Base-by-base conservation (phyloP, 768 basidiomycete species). In the Lanmaoa pseudosensibilis region DNA sequence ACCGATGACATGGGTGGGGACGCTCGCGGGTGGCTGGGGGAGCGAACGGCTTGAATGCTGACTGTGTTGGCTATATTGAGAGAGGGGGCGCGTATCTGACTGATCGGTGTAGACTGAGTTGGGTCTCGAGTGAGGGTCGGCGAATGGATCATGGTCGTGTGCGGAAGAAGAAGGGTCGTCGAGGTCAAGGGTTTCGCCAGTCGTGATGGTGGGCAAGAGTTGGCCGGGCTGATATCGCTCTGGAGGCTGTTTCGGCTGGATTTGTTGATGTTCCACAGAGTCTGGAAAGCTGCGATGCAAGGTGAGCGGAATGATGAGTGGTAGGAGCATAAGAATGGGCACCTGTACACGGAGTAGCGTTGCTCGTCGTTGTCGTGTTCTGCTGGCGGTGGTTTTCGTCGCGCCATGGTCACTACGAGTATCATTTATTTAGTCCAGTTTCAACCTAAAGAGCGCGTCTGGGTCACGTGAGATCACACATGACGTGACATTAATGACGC, bases 131-230 rank as follows among this genome's bases (percentile, higher is more conserved):
- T 69, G 64, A 34, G 60, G 44, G 51, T 66, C 69, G 3, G 60
- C 54, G 53, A 67, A 65, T 13, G 71, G 66, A 53, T 75, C 74
- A 4, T 65, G 61, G 50, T 69, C 73, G 21, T 71, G 70, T 41
- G 65, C 52, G n/a, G 66, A 65, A 16, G 57, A 58, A 38, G 69
- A 62, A 38, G 65, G 50, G 18, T 74, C 74, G 5, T 80, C 78
- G 10, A 85, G 65, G 47, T 85, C 79, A 19, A 86, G 74, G 0
- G 84, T 85, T 68, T 87, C 85, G 34, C 85, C 85, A 7, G 85
- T 86, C 52, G 82, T 74, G 41, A 87, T 86, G 0, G 85, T 84
- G 34, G 76, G 80, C 16, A 87, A 73, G 50, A 77, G 77, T 63
- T 86, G 84, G 3, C 85, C 85, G 25, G 83, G 85, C 54, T 83